Conservation (phyloP, 2,329 filamentous ascomycete genomes). For the Neofusicoccum parvum region DNA sequence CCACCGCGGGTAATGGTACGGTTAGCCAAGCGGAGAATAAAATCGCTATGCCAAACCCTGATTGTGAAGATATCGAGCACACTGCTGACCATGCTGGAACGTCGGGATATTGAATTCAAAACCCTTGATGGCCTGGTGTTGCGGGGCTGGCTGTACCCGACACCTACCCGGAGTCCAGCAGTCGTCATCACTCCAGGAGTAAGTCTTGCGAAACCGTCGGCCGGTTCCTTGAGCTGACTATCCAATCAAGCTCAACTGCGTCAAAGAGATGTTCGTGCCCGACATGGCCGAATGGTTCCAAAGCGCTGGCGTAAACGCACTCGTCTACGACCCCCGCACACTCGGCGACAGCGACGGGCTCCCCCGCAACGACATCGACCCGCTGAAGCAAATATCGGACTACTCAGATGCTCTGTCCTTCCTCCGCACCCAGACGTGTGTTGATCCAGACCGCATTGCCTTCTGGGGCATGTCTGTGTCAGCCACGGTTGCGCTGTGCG, state of each 20-base stretch:
- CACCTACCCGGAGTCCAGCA: constrained; percentile 28
- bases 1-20: no score
- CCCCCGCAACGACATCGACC: constrained; percentile 44
- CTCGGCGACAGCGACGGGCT: constrained; percentile 42
- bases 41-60: no score
- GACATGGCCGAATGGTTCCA: constrained; percentile 39
- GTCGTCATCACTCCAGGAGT: constrained; percentile 35
- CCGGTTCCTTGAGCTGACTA: no score
- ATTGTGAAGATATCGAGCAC: no score
- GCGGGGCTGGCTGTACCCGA: constrained; percentile 42
- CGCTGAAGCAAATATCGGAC: constrained; percentile 36
- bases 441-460: constrained; percentile 34
- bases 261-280: constrained; percentile 38
- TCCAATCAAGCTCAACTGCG: constrained; percentile 26
- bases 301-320: constrained; percentile 36
- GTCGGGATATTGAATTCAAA: constrained; percentile 39
- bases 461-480: constrained; percentile 44
- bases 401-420: constrained; percentile 42
- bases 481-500: constrained; percentile 29
- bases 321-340: constrained; percentile 42
- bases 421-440: constrained; percentile 28
- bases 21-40: no score
- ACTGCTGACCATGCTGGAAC: no score
- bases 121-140: constrained; percentile 46
- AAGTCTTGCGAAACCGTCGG: no score